These are phyloP conservation scores for Arthrocladium fulminans DNA, from an alignment of 2,329 filamentous ascomycete genomes.

Conservation along the genomic window DNA sequence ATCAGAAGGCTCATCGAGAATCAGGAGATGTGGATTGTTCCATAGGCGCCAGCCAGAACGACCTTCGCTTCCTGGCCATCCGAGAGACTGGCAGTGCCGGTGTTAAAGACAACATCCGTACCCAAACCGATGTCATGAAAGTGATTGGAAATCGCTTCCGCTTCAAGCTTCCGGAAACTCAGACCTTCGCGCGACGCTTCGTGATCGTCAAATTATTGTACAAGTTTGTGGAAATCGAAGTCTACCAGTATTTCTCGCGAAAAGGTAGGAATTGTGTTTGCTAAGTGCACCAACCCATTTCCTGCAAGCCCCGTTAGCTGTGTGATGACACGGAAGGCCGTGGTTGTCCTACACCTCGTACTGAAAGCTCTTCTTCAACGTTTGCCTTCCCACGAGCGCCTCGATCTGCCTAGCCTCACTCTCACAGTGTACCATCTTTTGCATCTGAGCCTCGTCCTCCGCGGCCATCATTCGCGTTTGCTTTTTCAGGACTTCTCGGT, in stretches of 20 bases:
- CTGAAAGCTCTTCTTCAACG: slow-evolving; percentile 94
- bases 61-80: slow-evolving; percentile 99
- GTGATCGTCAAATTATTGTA: slow-evolving; percentile 98
- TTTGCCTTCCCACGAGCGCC: slow-evolving; percentile 86
- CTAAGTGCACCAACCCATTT: slow-evolving; percentile 87
- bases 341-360: slow-evolving; percentile 62
- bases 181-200: slow-evolving; percentile 97
- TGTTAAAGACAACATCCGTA: slow-evolving; percentile 97
- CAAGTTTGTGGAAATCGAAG: slow-evolving; percentile 80
- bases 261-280: slow-evolving; percentile 85
- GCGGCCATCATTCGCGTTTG: slow-evolving; percentile 84
- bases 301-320: slow-evolving; percentile 22
- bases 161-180: slow-evolving; percentile 86
- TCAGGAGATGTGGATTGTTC: slow-evolving; percentile 97
- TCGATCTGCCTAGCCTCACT: slow-evolving; percentile 71
- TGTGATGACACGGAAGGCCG: background rate
- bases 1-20: slow-evolving; percentile 97
- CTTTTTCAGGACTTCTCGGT: slow-evolving; percentile 95
- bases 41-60: slow-evolving; percentile 89
- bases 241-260: slow-evolving; percentile 84
- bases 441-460: slow-evolving; percentile 81
- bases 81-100: slow-evolving; percentile 89
- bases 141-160: slow-evolving; percentile 91
- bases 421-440: slow-evolving; percentile 77
- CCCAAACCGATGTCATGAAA: slow-evolving; percentile 95